Evolutionary conservation across 2,329 filamentous ascomycete species (phyloP), one percentile per base, ranked within the genome.

Genomic region (Phoma sp.): DNA sequence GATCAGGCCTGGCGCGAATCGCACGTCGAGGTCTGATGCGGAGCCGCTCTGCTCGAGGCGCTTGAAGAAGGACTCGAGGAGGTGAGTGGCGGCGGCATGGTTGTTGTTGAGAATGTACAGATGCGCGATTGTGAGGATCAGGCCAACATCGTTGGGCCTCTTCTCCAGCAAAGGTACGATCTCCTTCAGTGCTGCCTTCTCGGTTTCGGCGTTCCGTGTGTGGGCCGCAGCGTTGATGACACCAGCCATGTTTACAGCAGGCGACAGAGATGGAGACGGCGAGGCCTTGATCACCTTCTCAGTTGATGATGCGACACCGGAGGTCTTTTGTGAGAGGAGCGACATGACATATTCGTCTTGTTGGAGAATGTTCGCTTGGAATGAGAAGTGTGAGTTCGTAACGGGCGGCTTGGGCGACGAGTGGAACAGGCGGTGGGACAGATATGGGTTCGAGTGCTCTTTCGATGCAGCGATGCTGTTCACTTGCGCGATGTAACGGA

Each of bases 1-100:
- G 25, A 98, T 83, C 1, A 99, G 80, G 2, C 93, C 93, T 0
- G 95, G 93, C 24, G 91, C 88, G 72, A 88, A 95, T 9, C 93
- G 88, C 24, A 89, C 84, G 63, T 92, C 86, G 52, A 86, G 80
- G 53, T 88, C 81, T 13, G 83, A 79, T 2, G 81, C 69, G 0
- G 79, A 77, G 5, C 74, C 80, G 3, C 84, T 85, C 42, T 84
- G 76, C 65, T 93, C 90, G 1, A 96, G 81, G 8, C 83, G 83
- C 58, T 83, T 83, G 50, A 96, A 83, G 69, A 95, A 93, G 1
- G 83, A 79, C 69, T 96, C 89, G 2, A 97, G 79, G 5, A 91
- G 80, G n/a, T 82, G 79, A 32, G 92, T 84, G 4, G 93, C 93
- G 4, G 89, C 86, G 27, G 84, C 87, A 25, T 85, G 82, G 69